Base-by-base conservation (phyloP, 1,139 yeast species). In the Suhomyces yuchorum region DNA sequence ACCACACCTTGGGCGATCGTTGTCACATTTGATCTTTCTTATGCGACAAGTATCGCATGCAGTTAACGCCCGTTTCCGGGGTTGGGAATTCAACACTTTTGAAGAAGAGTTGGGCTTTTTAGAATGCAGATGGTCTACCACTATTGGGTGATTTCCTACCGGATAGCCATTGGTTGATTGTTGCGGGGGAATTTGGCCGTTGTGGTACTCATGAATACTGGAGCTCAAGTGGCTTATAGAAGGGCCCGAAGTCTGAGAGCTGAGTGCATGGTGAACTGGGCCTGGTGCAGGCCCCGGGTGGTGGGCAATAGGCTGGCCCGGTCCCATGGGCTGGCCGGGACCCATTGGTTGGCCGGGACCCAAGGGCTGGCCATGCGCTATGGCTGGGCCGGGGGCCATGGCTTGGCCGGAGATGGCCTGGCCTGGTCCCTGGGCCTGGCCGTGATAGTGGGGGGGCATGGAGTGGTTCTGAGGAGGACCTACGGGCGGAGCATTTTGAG, bases 1-100 rank as follows among this genome's bases (percentile, higher is more conserved):
- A 0, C 80, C 75, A 58, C 85, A 80, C 19, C 66, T 56, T 1
- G 85, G 85, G 52, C 78, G 67, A 24, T 57, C 60, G 47, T 81
- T 73, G 56, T 80, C 84, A 66, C 85, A 80, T 55, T 77, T 75
- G 48, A 75, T 70, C 54, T 78, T 78, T 53, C 73, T 75, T 28
- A 67, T 47, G 24, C 82, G 66, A 54, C 82, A 78, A 2, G 73
- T 64, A 49, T 75, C 80, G 56, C 82, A 77, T 0, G 82, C 80
- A 0, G 79, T 72, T 22, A 71, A 57, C 1, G 78, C 75, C 34
- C 81, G 57, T 55, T 68, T 70, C 30, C 81, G 52, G 4, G 72
- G 40, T 28, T 34, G 43, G 33, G 24, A 14, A n/a, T 34, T 43
- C 17, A 37, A 4, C 34, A 28, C 14, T 14, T 34, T 8, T 11